phyloP scores from a whole-genome alignment of 768 basidiomycete species.

The Auriscalpium vulgare region DNA sequence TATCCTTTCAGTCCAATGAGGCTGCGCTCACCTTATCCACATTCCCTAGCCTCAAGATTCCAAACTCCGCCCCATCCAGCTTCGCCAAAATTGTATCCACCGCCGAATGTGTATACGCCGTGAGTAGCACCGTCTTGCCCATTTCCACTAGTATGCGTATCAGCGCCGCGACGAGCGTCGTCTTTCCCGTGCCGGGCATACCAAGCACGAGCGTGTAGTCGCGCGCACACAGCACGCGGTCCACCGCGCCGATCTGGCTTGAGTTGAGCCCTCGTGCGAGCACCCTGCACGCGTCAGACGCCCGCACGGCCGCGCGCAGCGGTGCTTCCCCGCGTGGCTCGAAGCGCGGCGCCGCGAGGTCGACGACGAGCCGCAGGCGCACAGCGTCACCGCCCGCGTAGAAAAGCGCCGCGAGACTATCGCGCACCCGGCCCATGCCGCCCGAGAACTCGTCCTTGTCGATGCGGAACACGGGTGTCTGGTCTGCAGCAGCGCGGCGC shows the following conservation, averaged over 20 bases:
- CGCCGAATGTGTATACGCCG: slow-evolving; percentile 95
- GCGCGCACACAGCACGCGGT: slow-evolving; percentile 64
- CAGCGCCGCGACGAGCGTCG: slow-evolving; percentile 85
- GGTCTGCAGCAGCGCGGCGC: slow-evolving; percentile 13
- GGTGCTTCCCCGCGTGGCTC: slow-evolving; percentile 18
- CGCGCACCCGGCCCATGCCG: slow-evolving; percentile 82
- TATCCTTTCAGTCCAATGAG: not conserved
- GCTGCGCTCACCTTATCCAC: slow-evolving; percentile 65
- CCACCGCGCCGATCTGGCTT: slow-evolving; percentile 66
- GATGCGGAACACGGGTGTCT: slow-evolving; percentile 58
- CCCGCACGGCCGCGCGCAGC: slow-evolving; percentile 10
- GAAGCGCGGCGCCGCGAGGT: slow-evolving; percentile 66
- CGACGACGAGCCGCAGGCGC: slow-evolving; percentile 72
- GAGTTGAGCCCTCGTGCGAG: slow-evolving; percentile 43
- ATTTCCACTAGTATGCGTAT: slow-evolving; percentile 70
- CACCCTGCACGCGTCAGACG: slow-evolving; percentile 5
- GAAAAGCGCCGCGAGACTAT: slow-evolving; percentile 87
- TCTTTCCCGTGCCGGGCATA: slow-evolving; percentile 99
- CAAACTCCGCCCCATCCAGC: slow-evolving; percentile 54
- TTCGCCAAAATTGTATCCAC: slow-evolving; percentile 96
- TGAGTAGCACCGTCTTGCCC: slow-evolving; percentile 84
- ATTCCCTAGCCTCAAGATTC: slow-evolving; percentile 82
- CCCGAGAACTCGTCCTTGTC: slow-evolving; percentile 89
- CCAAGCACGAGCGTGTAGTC: slow-evolving; percentile 93
- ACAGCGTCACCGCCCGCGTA: slow-evolving; percentile 66